Conservation (phyloP, 2,329 filamentous ascomycete genomes). For the Podosphaera aphanis region DNA sequence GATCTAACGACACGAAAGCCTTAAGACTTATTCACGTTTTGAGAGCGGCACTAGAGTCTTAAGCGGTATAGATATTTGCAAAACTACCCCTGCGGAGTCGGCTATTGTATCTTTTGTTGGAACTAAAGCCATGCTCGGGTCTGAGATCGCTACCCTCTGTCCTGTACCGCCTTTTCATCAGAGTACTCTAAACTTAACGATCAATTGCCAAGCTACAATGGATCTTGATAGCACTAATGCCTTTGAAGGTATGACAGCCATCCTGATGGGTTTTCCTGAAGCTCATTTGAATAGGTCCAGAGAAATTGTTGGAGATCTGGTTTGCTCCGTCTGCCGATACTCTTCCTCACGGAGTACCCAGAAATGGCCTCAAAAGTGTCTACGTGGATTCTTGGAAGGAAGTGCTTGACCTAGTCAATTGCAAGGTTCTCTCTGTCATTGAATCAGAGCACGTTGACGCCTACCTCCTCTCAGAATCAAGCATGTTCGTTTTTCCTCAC, state of each 20-base stretch:
- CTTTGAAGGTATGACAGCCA: slow-evolving; percentile 51
- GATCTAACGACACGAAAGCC: slow-evolving; percentile 2
- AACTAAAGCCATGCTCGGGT: slow-evolving; percentile 43
- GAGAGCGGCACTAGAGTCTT: too few relatives aligned
- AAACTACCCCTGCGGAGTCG: too few relatives aligned
- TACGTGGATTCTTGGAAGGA: slow-evolving; percentile 70
- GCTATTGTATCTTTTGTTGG: too few relatives aligned
- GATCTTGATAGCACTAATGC: slow-evolving; percentile 89
- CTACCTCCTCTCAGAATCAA: slow-evolving; percentile 91
- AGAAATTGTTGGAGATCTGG: slow-evolving; percentile 97
- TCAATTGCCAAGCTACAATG: slow-evolving; percentile 83
- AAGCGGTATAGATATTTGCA: too few relatives aligned
- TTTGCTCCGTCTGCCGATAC: slow-evolving; percentile 60
- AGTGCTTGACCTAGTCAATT: slow-evolving; percentile 96
- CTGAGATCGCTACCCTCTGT: slow-evolving; percentile 58
- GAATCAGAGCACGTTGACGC: slow-evolving; percentile 87
- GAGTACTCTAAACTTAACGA: slow-evolving; percentile 74
- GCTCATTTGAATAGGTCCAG: slow-evolving; percentile 37
- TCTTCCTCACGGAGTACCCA: slow-evolving; percentile 45
- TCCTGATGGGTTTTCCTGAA: too few relatives aligned
- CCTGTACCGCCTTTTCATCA: slow-evolving; percentile 63
- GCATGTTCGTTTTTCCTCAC: slow-evolving; percentile 99
- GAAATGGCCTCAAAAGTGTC: slow-evolving; percentile 68
- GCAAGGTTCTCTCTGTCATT: slow-evolving; percentile 87
- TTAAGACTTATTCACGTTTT: slow-evolving; percentile 1